These are phyloP conservation scores for Zygosaccharomyces kombuchaensis DNA, from an alignment of 805 yeast genomes.

Conservation along the genomic window DNA sequence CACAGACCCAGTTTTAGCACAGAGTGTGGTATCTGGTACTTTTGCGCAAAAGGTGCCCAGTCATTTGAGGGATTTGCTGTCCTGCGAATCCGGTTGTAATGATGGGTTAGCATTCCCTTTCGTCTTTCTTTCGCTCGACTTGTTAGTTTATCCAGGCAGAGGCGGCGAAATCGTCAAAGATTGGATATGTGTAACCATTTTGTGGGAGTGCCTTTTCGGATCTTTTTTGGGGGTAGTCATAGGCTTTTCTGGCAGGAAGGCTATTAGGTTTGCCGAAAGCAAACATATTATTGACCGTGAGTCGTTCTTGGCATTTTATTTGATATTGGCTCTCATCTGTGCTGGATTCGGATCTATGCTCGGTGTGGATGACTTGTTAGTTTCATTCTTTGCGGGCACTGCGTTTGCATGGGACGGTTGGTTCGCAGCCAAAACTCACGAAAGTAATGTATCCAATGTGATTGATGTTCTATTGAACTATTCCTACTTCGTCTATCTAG, in stretches of 20 bases:
- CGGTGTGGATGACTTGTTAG: constrained; percentile 85
- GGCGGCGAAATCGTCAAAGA: constrained; percentile 67
- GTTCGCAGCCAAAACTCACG: constrained; percentile 78
- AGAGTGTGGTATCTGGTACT: constrained; percentile 89
- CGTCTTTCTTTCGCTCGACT: constrained; percentile 62
- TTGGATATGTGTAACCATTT: constrained; percentile 70
- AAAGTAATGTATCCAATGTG: constrained; percentile 84
- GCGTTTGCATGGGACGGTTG: constrained; percentile 94
- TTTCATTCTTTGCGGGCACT: constrained; percentile 88
- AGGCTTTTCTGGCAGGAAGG: constrained; percentile 67
- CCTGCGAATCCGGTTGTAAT: constrained; percentile 85
- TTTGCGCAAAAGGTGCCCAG: constrained; percentile 90
- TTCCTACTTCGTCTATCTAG: constrained; percentile 84
- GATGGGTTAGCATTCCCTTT: constrained; percentile 97
- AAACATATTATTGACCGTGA: constrained; percentile 76
- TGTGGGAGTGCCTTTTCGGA: constrained; percentile 82
- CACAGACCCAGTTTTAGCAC: constrained; percentile 92
- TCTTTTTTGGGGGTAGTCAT: constrained; percentile 65
- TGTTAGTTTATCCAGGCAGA: constrained; percentile 60
- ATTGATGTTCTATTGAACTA: constrained; percentile 78
- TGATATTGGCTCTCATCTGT: constrained; percentile 74
- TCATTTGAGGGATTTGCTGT: constrained; percentile 73
- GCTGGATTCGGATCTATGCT: constrained; percentile 86
- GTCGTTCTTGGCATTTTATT: constrained; percentile 79
- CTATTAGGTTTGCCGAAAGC: constrained; percentile 69